These are phyloP conservation scores for Fusarium sp. DNA, from an alignment of 2,329 filamentous ascomycete genomes.

Conservation along the genomic window DNA sequence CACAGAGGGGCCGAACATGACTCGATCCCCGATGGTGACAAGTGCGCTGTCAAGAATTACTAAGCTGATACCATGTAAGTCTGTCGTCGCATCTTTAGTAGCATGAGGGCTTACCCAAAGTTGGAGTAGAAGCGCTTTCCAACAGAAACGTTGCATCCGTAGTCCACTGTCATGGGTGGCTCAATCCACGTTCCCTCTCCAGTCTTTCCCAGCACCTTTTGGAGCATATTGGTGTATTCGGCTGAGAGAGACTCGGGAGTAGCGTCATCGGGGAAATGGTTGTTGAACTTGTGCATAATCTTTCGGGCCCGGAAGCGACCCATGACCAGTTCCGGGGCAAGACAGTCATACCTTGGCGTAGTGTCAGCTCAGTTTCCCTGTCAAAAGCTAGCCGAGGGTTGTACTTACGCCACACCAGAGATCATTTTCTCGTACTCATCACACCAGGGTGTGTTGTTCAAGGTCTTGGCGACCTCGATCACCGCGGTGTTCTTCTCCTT, in stretches of 20 bases:
- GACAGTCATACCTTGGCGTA: conserved; percentile 1
- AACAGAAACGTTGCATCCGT: conserved; percentile 72
- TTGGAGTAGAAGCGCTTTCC: conserved; percentile 72
- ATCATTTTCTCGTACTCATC: conserved; percentile 36
- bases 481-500: background rate
- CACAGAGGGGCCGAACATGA: conserved; percentile 77
- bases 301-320: conserved; percentile 5
- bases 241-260: background rate
- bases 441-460: conserved; percentile 12
- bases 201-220: conserved; percentile 6
- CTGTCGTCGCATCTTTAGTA: background rate
- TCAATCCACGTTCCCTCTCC: conserved; percentile 63
- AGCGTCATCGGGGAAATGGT: conserved; percentile 10
- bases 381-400: too few species aligned
- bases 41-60: conserved; percentile 79
- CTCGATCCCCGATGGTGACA: conserved; percentile 75
- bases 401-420: conserved; percentile 29
- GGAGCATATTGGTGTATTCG: background rate
- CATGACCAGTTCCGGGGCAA: conserved; percentile 4
- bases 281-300: conserved; percentile 16
- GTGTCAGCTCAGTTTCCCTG: background rate
- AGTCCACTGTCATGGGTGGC: conserved; percentile 71
- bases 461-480: conserved; percentile 21
- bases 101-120: conserved; percentile 44
- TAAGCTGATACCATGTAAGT: conserved; percentile 45